Conservation (phyloP, 2,329 filamentous ascomycete genomes). For the Fusarium guadeloupense region DNA sequence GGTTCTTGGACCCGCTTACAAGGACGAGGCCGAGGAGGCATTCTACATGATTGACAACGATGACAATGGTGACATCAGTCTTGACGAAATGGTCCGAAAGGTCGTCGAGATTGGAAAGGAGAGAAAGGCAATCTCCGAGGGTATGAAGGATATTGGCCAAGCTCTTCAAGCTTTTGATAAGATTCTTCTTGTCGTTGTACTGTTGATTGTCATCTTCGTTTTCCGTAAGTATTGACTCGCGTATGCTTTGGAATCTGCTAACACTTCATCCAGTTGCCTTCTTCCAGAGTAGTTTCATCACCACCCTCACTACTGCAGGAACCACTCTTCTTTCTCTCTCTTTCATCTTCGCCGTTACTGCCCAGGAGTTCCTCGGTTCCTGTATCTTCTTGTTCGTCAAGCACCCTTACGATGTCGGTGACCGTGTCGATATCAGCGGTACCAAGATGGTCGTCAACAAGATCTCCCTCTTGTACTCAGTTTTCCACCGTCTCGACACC, state of each 20-base stretch:
- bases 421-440: constrained; percentile 82
- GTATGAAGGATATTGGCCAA: constrained; percentile 97
- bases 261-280: constrained; percentile 70
- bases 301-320: constrained; percentile 87
- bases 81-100: constrained; percentile 94
- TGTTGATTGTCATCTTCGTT: constrained; percentile 83
- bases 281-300: constrained; percentile 85
- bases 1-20: constrained; percentile 80
- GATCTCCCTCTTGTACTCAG: constrained; percentile 91
- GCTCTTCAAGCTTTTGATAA: constrained; percentile 91
- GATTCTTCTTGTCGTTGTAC: constrained; percentile 81
- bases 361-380: constrained; percentile 95
- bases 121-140: constrained; percentile 87
- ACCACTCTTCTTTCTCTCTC: constrained; percentile 94
- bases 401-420: constrained; percentile 95
- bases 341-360: constrained; percentile 92
- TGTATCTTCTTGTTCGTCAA: constrained; percentile 99
- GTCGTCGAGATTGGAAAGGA: constrained; percentile 85
- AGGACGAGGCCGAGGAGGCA: constrained; percentile 83
- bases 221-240: constrained; percentile 66
- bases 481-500: constrained; percentile 85
- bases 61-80: constrained; percentile 90
- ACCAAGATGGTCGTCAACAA: constrained; percentile 85
- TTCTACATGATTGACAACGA: constrained; percentile 86
- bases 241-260: constrained; percentile 6